Conservation (phyloP, 164 flowering plant genomes). For the Umbilicus rupestris region DNA sequence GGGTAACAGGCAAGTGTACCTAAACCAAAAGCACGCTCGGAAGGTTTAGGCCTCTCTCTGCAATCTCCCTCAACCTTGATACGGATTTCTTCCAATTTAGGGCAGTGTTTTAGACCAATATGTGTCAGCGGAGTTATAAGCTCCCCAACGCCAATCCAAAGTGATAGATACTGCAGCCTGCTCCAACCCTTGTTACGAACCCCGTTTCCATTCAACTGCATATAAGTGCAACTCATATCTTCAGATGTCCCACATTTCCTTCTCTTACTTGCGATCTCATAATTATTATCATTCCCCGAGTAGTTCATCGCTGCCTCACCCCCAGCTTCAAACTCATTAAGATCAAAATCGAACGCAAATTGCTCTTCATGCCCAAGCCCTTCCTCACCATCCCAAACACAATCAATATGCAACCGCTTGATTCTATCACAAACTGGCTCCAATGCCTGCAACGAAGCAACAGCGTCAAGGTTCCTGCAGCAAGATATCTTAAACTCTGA, state of each 20-base stretch:
- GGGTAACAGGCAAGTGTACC: constrained; percentile 39
- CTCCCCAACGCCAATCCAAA: constrained; percentile 82
- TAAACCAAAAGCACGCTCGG: constrained; percentile 49
- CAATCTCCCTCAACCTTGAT: constrained; percentile 91
- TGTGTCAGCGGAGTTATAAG: constrained; percentile 41
- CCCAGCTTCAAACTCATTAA: constrained; percentile 18
- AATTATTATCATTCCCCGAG: neutral
- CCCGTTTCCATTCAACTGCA: constrained; percentile 29
- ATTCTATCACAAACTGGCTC: constrained; percentile 59
- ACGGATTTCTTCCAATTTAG: constrained; percentile 55
- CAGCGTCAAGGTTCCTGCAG: constrained; percentile 60
- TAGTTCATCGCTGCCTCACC: neutral
- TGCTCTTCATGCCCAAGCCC: constrained; percentile 12
- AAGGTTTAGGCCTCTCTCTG: constrained; percentile 41
- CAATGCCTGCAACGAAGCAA: constrained; percentile 41
- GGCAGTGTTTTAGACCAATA: constrained; percentile 73
- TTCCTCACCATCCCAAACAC: constrained; percentile 46
- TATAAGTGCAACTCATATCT: neutral
- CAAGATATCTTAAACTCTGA: constrained; percentile 59
- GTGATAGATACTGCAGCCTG: constrained; percentile 42
- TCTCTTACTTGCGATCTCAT: constrained; percentile 10
- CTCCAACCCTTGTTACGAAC: constrained; percentile 39
- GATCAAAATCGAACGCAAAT: constrained; percentile 24
- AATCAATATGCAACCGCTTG: constrained; percentile 64
- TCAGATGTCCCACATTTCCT: constrained; percentile 33